phyloP scores from a whole-genome alignment of 805 yeast species.

The Candida qinlingensis region DNA sequence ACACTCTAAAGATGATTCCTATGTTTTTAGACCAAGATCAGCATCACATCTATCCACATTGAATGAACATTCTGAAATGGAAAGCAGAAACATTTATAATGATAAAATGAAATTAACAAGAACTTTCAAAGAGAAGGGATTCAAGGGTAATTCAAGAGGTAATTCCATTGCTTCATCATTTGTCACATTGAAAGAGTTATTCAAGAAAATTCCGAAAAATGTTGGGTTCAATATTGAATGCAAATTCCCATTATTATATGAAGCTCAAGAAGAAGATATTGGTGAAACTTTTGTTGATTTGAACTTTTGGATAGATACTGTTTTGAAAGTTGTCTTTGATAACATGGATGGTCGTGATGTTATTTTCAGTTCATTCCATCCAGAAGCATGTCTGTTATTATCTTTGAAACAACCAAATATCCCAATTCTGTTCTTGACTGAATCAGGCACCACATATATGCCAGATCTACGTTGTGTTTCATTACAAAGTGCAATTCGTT shows the following conservation, averaged over 20 bases:
- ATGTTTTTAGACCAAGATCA: slow-evolving; percentile 24
- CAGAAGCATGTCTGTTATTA: slow-evolving; percentile 81
- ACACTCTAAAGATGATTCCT: slow-evolving; percentile 25
- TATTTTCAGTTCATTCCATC: slow-evolving; percentile 89
- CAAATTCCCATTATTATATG: slow-evolving; percentile 93
- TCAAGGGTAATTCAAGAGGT: slow-evolving; percentile 91
- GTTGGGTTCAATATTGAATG: slow-evolving; percentile 95
- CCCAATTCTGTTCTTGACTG: slow-evolving; percentile 87
- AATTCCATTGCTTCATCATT: slow-evolving; percentile 85
- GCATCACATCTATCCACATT: slow-evolving; percentile 13
- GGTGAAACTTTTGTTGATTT: slow-evolving; percentile 79
- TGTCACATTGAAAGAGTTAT: slow-evolving; percentile 81
- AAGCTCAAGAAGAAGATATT: slow-evolving; percentile 83
- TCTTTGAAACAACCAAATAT: slow-evolving; percentile 90
- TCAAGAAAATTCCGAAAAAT: slow-evolving; percentile 69
- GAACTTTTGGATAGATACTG: slow-evolving; percentile 85
- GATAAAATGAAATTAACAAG: slow-evolving; percentile 81
- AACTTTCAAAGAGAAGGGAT: slow-evolving; percentile 80
- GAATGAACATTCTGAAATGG: background rate
- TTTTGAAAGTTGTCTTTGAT: slow-evolving; percentile 73
- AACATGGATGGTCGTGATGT: slow-evolving; percentile 76
- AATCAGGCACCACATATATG: slow-evolving; percentile 80
- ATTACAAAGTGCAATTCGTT: slow-evolving; percentile 84
- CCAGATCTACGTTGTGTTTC: slow-evolving; percentile 87
- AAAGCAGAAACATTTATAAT: slow-evolving; percentile 5